phyloP scores from a whole-genome alignment of 2,329 filamentous ascomycete genomes.

The Aspergillus quadricinctus region DNA sequence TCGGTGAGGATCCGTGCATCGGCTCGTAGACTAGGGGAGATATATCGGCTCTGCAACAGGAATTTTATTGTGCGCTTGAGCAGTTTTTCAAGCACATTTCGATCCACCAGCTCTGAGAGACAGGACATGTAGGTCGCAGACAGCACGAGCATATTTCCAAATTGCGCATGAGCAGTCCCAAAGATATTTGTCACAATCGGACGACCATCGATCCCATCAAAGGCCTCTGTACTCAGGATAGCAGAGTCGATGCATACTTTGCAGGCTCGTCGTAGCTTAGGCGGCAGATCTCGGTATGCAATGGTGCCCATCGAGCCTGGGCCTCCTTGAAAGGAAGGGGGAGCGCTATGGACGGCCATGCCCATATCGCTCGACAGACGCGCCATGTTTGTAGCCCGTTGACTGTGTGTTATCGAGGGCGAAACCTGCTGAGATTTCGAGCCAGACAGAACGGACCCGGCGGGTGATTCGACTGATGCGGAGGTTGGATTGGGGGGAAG shows the following conservation, averaged over 20 bases:
- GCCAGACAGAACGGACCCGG: constrained; percentile 20
- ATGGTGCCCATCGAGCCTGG: background rate
- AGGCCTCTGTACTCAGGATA: constrained; percentile 79
- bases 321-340: background rate
- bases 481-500: constrained; percentile 34
- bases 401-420: constrained; percentile 29
- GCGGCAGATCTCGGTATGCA: constrained; percentile 28
- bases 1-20: constrained; percentile 70
- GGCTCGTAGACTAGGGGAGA: constrained; percentile 68
- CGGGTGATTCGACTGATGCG: constrained; percentile 29
- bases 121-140: constrained; percentile 71
- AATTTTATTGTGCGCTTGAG: constrained; percentile 73
- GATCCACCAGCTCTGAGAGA: constrained; percentile 56
- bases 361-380: constrained; percentile 33
- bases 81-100: constrained; percentile 54
- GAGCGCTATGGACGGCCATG: constrained; percentile 19
- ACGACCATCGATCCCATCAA: constrained; percentile 60
- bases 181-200: constrained; percentile 94
- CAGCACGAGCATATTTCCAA: constrained; percentile 90
- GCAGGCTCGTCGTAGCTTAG: constrained; percentile 52
- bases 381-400: constrained; percentile 26
- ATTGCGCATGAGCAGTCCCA: constrained; percentile 97
- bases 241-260: constrained; percentile 65
- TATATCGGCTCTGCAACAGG: constrained; percentile 63
- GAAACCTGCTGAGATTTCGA: constrained; percentile 34